These are phyloP conservation scores for Hymenoscyphus scutula DNA, from an alignment of 2,329 filamentous ascomycete species.

Conservation along the genomic window DNA sequence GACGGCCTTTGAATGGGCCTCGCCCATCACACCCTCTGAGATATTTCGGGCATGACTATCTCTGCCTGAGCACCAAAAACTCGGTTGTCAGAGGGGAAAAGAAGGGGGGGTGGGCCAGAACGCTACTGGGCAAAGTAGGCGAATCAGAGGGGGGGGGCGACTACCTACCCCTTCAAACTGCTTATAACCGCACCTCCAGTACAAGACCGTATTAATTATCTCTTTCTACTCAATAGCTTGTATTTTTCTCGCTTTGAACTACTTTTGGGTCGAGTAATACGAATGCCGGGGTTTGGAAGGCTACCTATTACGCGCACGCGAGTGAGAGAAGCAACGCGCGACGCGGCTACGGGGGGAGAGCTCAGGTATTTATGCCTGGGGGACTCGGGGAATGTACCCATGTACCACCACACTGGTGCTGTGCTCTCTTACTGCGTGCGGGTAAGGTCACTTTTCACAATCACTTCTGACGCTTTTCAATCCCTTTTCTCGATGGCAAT, in stretches of 20 bases:
- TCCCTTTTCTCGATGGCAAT: too few species aligned
- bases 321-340: not conserved
- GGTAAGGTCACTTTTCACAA: not conserved
- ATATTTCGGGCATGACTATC: not conserved
- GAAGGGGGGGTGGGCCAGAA: not conserved
- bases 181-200: not conserved
- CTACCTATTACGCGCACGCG: not conserved
- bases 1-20: not conserved
- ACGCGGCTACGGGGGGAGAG: not conserved
- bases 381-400: not conserved
- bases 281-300: too few species aligned
- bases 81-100: not conserved
- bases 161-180: not conserved
- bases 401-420: not conserved
- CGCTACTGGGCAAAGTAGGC: not conserved
- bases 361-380: not conserved
- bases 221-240: not conserved
- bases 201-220: not conserved
- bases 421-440: not conserved
- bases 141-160: not conserved
- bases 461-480: not conserved
- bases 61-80: not conserved
- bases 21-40: not conserved
- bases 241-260: not conserved
- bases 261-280: not conserved